phyloP scores from a whole-genome alignment of 2,329 filamentous ascomycete species.

The Ophiostoma tasmaniense region DNA sequence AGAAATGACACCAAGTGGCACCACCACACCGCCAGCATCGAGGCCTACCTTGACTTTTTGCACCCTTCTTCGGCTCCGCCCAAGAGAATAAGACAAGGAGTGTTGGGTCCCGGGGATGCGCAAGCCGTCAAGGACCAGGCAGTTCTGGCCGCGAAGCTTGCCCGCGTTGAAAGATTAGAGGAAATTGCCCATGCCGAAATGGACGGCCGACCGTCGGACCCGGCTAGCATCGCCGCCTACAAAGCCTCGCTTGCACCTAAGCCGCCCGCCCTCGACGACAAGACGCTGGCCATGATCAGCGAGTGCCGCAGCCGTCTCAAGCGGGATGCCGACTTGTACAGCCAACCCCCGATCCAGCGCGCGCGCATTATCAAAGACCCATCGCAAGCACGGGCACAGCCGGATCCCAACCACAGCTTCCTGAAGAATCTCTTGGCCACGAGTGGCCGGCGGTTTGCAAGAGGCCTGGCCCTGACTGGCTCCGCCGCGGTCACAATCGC shows the following conservation, averaged over 20 bases:
- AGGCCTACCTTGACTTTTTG: conserved; percentile 34
- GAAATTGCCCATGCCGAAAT: not conserved
- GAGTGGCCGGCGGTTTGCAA: conserved; percentile 10
- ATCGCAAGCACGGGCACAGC: too few species aligned
- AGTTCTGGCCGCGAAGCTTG: not conserved
- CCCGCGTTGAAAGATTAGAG: not conserved
- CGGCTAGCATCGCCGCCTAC: not conserved
- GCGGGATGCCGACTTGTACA: not conserved
- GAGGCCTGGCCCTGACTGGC: not conserved
- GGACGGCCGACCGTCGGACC: not conserved
- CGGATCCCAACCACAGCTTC: not conserved
- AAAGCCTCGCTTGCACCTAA: not conserved
- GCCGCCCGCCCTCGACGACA: not conserved
- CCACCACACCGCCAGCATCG: conserved; percentile 30
- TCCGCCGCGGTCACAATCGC: not conserved
- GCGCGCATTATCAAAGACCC: not conserved
- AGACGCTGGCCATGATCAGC: conserved; percentile 5
- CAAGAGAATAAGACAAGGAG: not conserved
- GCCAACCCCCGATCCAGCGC: not conserved
- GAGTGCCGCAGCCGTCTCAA: conserved; percentile 4
- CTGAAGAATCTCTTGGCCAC: conserved; percentile 8
- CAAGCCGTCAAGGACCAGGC: not conserved
- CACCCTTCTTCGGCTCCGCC: not conserved
- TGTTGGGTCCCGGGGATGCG: not conserved
- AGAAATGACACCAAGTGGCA: conserved; percentile 36